phyloP scores from a whole-genome alignment of 306 rosid species.

The Carpinus fangiana region DNA sequence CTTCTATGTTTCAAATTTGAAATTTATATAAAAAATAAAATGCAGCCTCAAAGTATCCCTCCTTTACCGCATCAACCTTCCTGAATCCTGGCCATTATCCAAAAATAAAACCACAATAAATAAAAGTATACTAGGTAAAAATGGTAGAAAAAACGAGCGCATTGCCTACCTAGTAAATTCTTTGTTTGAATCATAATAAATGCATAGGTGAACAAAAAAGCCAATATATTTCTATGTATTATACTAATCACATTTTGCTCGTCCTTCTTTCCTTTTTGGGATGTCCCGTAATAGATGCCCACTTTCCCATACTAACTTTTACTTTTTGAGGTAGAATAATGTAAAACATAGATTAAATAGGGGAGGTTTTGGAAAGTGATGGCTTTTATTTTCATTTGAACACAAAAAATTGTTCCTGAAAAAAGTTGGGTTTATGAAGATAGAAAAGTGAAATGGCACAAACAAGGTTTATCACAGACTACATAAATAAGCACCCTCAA shows the following conservation, averaged over 20 bases:
- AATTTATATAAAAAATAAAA: constrained; percentile 1
- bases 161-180: not conserved
- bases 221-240: not conserved
- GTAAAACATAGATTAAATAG: not conserved
- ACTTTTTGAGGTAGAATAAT: not conserved
- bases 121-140: not conserved
- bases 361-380: not conserved
- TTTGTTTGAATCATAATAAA: not conserved
- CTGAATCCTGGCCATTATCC: constrained; percentile 5
- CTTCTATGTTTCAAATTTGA: constrained; percentile 2
- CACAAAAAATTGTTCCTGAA: too few relatives aligned
- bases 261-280: not conserved
- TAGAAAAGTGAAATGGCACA: not conserved
- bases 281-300: not conserved
- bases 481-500: not conserved
- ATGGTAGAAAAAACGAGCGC: not conserved
- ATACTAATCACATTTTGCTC: not conserved
- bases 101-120: not conserved
- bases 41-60: constrained; percentile 18
- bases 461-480: not conserved
- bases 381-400: too few relatives aligned
- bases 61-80: constrained; percentile 20
- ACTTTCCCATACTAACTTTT: not conserved
- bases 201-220: not conserved
- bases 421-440: not conserved